phyloP scores from a whole-genome alignment of 768 basidiomycete genomes.

The Sarcodon aspratus region DNA sequence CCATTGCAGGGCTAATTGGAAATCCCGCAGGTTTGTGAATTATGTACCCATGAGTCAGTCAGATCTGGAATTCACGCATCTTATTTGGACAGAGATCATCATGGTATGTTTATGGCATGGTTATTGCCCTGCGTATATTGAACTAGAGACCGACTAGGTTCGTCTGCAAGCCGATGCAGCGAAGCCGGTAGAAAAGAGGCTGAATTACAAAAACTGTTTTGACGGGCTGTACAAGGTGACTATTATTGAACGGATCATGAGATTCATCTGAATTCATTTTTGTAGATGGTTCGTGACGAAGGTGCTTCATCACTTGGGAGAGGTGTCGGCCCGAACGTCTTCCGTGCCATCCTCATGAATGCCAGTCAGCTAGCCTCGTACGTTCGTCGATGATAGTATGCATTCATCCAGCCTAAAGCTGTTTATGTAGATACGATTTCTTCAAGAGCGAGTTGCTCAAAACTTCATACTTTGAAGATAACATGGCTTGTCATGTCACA shows the following conservation, averaged over 20 bases:
- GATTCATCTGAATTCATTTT: neutral
- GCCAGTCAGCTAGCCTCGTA: slow-evolving; percentile 86
- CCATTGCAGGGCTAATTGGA: slow-evolving; percentile 79
- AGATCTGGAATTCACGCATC: neutral
- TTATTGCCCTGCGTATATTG: neutral
- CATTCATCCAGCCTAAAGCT: neutral
- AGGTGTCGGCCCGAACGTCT: slow-evolving; percentile 77
- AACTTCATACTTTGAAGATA: slow-evolving; percentile 65
- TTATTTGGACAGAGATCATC: slow-evolving; percentile 12
- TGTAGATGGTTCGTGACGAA: slow-evolving; percentile 81
- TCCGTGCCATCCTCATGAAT: slow-evolving; percentile 84
- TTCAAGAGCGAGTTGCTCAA: slow-evolving; percentile 80
- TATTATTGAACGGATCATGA: slow-evolving; percentile 8
- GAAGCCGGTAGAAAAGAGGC: slow-evolving; percentile 77
- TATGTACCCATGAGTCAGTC: neutral
- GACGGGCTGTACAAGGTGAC: slow-evolving; percentile 79
- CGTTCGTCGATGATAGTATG: slow-evolving; percentile 16
- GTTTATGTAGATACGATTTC: slow-evolving; percentile 62
- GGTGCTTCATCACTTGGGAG: slow-evolving; percentile 64
- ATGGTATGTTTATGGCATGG: slow-evolving; percentile 9
- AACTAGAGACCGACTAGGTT: slow-evolving; percentile 27
- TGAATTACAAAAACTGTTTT: slow-evolving; percentile 85
- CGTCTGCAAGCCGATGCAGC: slow-evolving; percentile 88
- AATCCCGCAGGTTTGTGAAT: slow-evolving; percentile 63
- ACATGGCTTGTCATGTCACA: slow-evolving; percentile 73